Evolutionary conservation across 306 rosid species (phyloP), one percentile per base, ranked within the genome.

Genomic region (Cicer bijugum): DNA sequence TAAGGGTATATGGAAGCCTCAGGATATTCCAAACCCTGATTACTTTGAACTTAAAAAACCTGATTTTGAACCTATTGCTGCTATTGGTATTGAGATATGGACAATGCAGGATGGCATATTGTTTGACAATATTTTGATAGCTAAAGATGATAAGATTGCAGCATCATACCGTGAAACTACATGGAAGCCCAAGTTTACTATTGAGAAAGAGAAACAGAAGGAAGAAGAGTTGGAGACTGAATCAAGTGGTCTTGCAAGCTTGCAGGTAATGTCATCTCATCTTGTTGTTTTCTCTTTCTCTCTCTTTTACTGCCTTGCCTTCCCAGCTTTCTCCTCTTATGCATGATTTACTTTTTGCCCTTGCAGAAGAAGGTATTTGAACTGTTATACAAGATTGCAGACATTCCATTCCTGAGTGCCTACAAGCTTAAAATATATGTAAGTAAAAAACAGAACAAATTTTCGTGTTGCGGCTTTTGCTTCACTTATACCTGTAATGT

Each of bases 31-130:
- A 37, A 93, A 93, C 82, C 97, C 98, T 4, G 91, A 81, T 39
- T 89, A 85, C 86, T 93, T 93, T 59, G 91, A 91, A 43, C 84
- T 88, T 14, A 88, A 85, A 47, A 86, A 84, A 51, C 97, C 98
- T 37, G 78, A 91, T 74, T 89, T 91, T 69, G 98, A 93, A 75
- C 89, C 97, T 20, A 78, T 93, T 5, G 91, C 91, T 70, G 98
- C 97, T 9, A 72, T 93, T 55, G 98, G 98, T 50, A 93, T 93
- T 77, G 98, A 93, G 85, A 93, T 93, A 72, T 93, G 98, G 98
- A 93, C 98, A 46, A 93, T 93, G 98, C 97, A 93, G 69, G 97
- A 89, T 47, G 98, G 98, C 23, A 83, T 93, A 53, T 73, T 91
- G 89, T 93, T 93, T 57, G 98, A 93, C 89, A 91, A 91, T 67